These are phyloP conservation scores for Hypsizygus marmoreus DNA, from an alignment of 768 basidiomycete genomes.

Conservation along the genomic window DNA sequence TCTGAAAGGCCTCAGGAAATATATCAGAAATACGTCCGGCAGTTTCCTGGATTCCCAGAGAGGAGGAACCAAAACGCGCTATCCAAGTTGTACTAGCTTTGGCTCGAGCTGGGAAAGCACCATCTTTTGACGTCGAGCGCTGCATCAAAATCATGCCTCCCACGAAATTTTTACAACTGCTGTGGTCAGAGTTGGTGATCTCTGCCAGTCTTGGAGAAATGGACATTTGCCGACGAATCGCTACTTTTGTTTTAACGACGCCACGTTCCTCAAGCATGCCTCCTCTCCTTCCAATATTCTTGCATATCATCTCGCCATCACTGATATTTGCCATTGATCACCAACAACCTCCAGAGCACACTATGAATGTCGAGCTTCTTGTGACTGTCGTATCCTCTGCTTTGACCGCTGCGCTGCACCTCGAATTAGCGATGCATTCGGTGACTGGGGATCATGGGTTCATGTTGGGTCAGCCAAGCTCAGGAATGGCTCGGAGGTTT, in stretches of 20 bases:
- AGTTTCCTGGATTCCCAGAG: constrained; percentile 37
- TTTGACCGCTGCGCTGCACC: constrained; percentile 65
- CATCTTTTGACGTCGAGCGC: constrained; percentile 64
- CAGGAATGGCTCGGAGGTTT: constrained; percentile 65
- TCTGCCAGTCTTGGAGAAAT: constrained; percentile 58
- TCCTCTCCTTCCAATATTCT: constrained; percentile 73
- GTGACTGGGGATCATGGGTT: constrained; percentile 50
- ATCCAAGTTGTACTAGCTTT: constrained; percentile 58
- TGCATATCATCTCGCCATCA: constrained; percentile 66
- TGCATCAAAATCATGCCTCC: constrained; percentile 63
- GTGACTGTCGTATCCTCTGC: constrained; percentile 65
- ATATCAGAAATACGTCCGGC: constrained; percentile 6
- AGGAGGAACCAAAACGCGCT: constrained; percentile 56
- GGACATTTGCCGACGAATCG: constrained; percentile 64
- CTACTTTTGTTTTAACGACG: constrained; percentile 66
- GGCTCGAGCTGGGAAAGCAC: constrained; percentile 63
- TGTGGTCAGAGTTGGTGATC: constrained; percentile 68
- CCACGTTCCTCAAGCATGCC: constrained; percentile 54
- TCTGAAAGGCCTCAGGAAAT: constrained; percentile 18
- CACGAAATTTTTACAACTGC: constrained; percentile 58
- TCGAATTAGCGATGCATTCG: constrained; percentile 68
- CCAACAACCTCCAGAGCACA: constrained; percentile 53
- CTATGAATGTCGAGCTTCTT: constrained; percentile 61
- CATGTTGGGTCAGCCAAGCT: constrained; percentile 63
- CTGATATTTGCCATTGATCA: constrained; percentile 59